Conservation (phyloP, 495 filamentous ascomycete species). For the Penicillium angulare region DNA sequence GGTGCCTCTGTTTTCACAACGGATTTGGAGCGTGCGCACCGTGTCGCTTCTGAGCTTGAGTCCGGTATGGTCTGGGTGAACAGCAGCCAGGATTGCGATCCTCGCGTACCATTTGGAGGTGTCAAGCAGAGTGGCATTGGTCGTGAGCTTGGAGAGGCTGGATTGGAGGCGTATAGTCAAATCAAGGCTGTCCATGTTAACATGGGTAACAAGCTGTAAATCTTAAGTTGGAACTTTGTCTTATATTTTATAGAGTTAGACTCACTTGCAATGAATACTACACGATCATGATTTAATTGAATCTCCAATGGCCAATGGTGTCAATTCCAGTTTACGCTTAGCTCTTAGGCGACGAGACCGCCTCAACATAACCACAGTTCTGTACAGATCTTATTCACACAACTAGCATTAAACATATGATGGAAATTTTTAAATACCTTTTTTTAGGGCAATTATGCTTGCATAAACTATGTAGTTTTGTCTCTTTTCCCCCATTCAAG, state of each 20-base stretch:
- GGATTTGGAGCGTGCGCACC: constrained; percentile 75
- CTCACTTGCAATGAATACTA: background rate
- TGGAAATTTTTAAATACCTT: too few relatives aligned
- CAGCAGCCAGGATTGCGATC: constrained; percentile 70
- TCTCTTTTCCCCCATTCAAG: background rate
- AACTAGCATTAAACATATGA: too few relatives aligned
- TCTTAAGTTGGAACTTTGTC: background rate
- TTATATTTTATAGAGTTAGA: background rate
- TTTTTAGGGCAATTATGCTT: too few relatives aligned
- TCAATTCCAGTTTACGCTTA: too few relatives aligned
- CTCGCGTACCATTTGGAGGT: constrained; percentile 80
- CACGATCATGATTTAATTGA: background rate
- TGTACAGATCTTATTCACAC: too few relatives aligned
- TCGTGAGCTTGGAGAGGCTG: constrained; percentile 80
- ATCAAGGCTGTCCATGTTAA: constrained; percentile 81
- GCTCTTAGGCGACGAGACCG: too few relatives aligned
- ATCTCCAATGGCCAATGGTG: too few relatives aligned
- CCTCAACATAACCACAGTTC: too few relatives aligned
- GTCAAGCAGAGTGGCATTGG: constrained; percentile 96
- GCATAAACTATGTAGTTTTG: too few relatives aligned
- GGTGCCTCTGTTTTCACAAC: constrained; percentile 83
- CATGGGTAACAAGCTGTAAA: constrained; percentile 46
- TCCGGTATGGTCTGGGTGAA: constrained; percentile 98
- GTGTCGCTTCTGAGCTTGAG: constrained; percentile 79
- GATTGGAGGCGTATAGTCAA: constrained; percentile 73